Conservation (phyloP, 2,329 filamentous ascomycete species). For the Ophiosphaerella herpotricha region DNA sequence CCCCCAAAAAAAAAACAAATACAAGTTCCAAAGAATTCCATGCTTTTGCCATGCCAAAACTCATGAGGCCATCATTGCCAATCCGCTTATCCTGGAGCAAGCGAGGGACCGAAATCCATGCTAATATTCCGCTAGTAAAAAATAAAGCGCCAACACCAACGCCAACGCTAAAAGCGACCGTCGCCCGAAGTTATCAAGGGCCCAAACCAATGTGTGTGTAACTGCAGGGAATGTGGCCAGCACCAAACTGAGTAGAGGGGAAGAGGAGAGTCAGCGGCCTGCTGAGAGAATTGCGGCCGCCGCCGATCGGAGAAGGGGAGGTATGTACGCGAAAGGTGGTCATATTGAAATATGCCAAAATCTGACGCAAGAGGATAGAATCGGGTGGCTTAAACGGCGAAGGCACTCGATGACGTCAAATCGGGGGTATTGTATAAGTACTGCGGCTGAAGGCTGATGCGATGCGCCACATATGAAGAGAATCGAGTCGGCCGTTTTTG, state of each 20-base stretch:
- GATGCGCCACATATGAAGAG: conserved; percentile 5
- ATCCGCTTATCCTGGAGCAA: neutral
- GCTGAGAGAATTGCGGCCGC: neutral
- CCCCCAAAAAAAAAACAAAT: neutral
- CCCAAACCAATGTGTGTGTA: conserved; percentile 12
- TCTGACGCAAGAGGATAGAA: neutral
- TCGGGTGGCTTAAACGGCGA: neutral
- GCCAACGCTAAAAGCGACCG: conserved; percentile 21
- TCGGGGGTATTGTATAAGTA: conserved; percentile 25
- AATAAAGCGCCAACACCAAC: conserved; percentile 11
- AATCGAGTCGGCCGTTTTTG: neutral
- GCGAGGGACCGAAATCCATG: conserved; percentile 1
- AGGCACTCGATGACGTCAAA: conserved; percentile 9
- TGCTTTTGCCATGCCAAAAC: conserved; percentile 1
- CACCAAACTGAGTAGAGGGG: conserved; percentile 6
- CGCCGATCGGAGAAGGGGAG: neutral
- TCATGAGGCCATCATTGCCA: no score
- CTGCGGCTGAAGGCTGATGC: conserved; percentile 16
- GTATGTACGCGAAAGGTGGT: neutral
- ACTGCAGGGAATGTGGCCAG: conserved; percentile 16
- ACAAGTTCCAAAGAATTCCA: conserved; percentile 3
- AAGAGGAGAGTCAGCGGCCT: neutral
- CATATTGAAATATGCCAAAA: neutral
- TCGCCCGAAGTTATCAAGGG: conserved; percentile 4
- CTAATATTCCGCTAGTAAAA: conserved; percentile 2